A percentile compares a stretch with the other conserved stretches of the same genome.
These are phyloP conservation scores for Periconia sp. DNA, from an alignment of 2,329 filamentous ascomycete genomes.

Conservation along the genomic window DNA sequence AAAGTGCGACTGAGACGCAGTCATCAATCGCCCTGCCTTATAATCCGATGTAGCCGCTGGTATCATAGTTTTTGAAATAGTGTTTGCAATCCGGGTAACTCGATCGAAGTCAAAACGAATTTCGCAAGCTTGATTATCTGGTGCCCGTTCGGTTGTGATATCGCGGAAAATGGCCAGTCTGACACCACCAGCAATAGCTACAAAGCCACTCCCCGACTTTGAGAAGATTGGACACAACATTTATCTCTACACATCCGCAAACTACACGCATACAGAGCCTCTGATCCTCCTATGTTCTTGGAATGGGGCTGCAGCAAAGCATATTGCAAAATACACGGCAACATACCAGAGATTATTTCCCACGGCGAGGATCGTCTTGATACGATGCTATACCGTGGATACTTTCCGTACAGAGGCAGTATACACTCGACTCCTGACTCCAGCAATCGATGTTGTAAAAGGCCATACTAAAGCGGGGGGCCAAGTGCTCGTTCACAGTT, in stretches of 20 bases:
- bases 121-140: no score
- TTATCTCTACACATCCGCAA: slow-evolving; percentile 34
- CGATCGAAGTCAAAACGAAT: no score
- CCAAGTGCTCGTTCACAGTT: slow-evolving; percentile 40
- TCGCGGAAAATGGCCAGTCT: background rate
- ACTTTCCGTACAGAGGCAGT: slow-evolving; percentile 30
- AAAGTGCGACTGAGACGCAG: no score
- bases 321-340: slow-evolving; percentile 46
- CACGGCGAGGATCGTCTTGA: slow-evolving; percentile 35
- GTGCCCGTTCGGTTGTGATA: background rate
- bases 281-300: slow-evolving; percentile 43
- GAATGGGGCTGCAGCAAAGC: slow-evolving; percentile 42
- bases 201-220: slow-evolving; percentile 37
- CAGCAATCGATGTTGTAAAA: slow-evolving; percentile 33
- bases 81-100: no score
- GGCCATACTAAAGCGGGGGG: slow-evolving; percentile 29
- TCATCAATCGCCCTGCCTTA: no score
- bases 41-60: no score
- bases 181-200: background rate
- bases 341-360: slow-evolving; percentile 40
- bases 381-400: slow-evolving; percentile 36
- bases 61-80: no score
- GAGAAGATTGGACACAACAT: slow-evolving; percentile 42
- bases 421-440: slow-evolving; percentile 24
- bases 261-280: slow-evolving; percentile 20